Conservation (phyloP, 176 grass and related monocot species). For the Leersia perrieri region DNA sequence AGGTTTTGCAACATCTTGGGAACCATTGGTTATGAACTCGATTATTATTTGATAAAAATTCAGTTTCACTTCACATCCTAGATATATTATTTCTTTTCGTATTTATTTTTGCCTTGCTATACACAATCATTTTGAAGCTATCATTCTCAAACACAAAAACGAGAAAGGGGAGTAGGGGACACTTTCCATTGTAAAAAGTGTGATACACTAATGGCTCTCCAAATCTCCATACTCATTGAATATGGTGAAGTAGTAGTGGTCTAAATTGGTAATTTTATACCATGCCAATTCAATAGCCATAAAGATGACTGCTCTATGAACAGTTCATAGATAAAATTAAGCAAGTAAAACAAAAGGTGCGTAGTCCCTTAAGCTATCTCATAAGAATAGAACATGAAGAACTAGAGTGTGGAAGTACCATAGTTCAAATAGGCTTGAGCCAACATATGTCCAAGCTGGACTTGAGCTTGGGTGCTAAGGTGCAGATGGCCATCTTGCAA, state of each 20-base stretch:
- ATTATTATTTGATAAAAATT: neutral
- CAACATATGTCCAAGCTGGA: constrained; percentile 83
- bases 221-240: neutral
- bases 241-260: neutral
- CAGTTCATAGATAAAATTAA: neutral
- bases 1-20: neutral
- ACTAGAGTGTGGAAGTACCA: constrained; percentile 56
- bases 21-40: neutral
- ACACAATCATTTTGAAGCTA: constrained; percentile 6
- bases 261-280: neutral
- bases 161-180: neutral
- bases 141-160: neutral
- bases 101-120: neutral
- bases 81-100: neutral
- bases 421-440: constrained; percentile 68
- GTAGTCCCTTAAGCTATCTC: neutral
- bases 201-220: neutral
- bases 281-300: constrained; percentile 6
- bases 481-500: constrained; percentile 74
- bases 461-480: constrained; percentile 74
- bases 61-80: neutral
- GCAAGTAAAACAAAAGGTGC: neutral
- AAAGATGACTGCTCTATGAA: neutral
- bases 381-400: neutral
- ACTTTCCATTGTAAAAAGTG: neutral